Evolutionary conservation across 805 yeast species (phyloP).

Genomic region (Metschnikowia chrysomelidarum): DNA sequence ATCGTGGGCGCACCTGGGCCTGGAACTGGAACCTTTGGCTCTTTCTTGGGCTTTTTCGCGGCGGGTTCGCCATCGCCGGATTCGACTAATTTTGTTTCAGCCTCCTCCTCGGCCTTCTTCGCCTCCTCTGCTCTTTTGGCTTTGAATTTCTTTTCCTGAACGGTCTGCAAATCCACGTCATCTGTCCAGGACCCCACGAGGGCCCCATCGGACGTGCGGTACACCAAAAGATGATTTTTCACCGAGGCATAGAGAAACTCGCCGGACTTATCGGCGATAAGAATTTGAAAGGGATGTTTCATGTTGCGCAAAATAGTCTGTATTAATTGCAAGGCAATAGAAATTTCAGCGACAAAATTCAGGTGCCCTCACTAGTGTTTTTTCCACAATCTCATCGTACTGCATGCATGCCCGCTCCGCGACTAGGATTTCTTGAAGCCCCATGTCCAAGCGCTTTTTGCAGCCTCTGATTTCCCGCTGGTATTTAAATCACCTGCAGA

Average conservation of each 20-base stretch:
- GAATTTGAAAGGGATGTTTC: slow-evolving; percentile 72
- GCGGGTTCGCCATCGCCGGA: slow-evolving; percentile 9
- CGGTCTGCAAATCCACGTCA: slow-evolving; percentile 51
- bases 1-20: slow-evolving; percentile 67
- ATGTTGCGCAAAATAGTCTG: slow-evolving; percentile 24
- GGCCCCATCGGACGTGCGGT: slow-evolving; percentile 36
- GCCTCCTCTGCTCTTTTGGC: slow-evolving; percentile 24
- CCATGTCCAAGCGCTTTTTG: slow-evolving; percentile 18
- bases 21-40: slow-evolving; percentile 18
- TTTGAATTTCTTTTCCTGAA: slow-evolving; percentile 41
- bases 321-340: not conserved
- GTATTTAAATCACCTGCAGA: too few relatives aligned
- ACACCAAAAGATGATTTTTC: slow-evolving; percentile 59
- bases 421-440: slow-evolving; percentile 15
- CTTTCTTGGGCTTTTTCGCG: slow-evolving; percentile 17
- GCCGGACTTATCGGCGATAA: slow-evolving; percentile 45
- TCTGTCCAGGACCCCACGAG: slow-evolving; percentile 65
- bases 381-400: slow-evolving; percentile 12
- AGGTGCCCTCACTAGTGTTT: not conserved
- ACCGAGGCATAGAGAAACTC: slow-evolving; percentile 52
- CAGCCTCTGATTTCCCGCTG: slow-evolving; percentile 4
- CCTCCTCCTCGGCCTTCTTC: slow-evolving; percentile 12
- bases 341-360: not conserved
- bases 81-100: slow-evolving; percentile 1
- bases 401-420: slow-evolving; percentile 8